phyloP scores from a whole-genome alignment of 768 basidiomycete species.

The Xerocomus potaroensis region DNA sequence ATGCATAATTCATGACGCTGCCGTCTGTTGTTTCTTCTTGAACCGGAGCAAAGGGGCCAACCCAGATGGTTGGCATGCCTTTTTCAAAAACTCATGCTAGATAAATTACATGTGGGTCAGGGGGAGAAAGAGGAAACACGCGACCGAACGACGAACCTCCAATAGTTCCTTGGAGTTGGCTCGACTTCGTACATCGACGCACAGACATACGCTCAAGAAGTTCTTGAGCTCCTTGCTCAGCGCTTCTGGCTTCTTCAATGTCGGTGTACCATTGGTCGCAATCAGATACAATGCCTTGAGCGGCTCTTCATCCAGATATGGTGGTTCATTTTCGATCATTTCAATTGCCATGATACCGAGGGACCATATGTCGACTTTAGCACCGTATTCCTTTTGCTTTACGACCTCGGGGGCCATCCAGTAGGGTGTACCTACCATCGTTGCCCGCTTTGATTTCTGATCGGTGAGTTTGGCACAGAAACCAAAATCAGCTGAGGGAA shows the following conservation, averaged over 20 bases:
- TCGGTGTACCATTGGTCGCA: conserved; percentile 97
- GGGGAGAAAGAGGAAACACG: neutral
- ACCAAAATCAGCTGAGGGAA: conserved; percentile 82
- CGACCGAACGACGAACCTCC: conserved; percentile 48
- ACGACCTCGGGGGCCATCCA: conserved; percentile 99
- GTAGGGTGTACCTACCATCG: conserved; percentile 98
- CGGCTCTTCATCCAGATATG: conserved; percentile 93
- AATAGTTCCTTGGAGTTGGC: conserved; percentile 86
- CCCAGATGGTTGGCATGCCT: conserved; percentile 77
- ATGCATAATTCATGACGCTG: conserved; percentile 30
- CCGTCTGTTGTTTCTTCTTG: conserved; percentile 56
- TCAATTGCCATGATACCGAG: conserved; percentile 98
- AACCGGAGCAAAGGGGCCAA: conserved; percentile 84
- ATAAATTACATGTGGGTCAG: neutral
- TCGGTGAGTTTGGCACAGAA: conserved; percentile 96
- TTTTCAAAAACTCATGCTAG: conserved; percentile 92
- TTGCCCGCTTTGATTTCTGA: conserved; percentile 94
- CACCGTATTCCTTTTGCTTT: conserved; percentile 95
- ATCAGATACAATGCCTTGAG: conserved; percentile 92
- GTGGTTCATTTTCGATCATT: conserved; percentile 98
- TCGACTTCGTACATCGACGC: conserved; percentile 91
- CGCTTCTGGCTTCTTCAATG: conserved; percentile 91
- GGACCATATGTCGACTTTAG: conserved; percentile 96
- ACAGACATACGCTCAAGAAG: conserved; percentile 96
- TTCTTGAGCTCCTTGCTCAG: conserved; percentile 90